phyloP scores from a whole-genome alignment of 2,329 filamentous ascomycete species.

The Stenocarpella maydis region DNA sequence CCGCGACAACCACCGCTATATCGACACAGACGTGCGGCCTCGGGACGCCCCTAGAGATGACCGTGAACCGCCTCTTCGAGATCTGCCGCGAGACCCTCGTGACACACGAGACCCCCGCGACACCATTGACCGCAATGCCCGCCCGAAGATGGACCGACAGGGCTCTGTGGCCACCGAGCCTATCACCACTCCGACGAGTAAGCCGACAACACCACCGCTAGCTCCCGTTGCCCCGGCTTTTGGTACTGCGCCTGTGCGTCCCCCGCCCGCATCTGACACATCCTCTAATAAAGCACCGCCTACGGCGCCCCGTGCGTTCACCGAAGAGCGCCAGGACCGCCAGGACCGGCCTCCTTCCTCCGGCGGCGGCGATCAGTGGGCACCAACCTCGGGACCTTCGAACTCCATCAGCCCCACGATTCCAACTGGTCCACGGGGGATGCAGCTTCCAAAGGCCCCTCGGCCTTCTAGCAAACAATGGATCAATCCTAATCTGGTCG shows the following conservation, averaged over 20 bases:
- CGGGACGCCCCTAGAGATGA: constrained; percentile 56
- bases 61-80: constrained; percentile 56
- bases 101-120: constrained; percentile 57
- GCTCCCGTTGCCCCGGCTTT: constrained; percentile 67
- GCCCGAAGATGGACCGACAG: constrained; percentile 60
- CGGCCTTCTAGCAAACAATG: constrained; percentile 67
- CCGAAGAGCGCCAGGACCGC: constrained; percentile 61
- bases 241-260: constrained; percentile 61
- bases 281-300: constrained; percentile 58
- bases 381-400: constrained; percentile 51
- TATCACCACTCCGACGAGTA: constrained; percentile 48
- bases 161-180: constrained; percentile 56
- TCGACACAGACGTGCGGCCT: constrained; percentile 47
- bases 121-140: constrained; percentile 51
- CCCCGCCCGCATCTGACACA: constrained; percentile 41
- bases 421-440: constrained; percentile 62
- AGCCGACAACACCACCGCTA: constrained; percentile 64
- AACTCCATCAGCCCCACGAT: constrained; percentile 59
- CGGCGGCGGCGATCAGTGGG: constrained; percentile 48
- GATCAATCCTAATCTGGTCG: constrained; percentile 60
- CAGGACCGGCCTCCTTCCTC: constrained; percentile 58
- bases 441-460: constrained; percentile 52
- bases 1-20: constrained; percentile 48
- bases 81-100: constrained; percentile 54
- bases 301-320: constrained; percentile 61